These are phyloP conservation scores for Centella asiatica DNA, from an alignment of 129 eudicot species.

Conservation along the genomic window DNA sequence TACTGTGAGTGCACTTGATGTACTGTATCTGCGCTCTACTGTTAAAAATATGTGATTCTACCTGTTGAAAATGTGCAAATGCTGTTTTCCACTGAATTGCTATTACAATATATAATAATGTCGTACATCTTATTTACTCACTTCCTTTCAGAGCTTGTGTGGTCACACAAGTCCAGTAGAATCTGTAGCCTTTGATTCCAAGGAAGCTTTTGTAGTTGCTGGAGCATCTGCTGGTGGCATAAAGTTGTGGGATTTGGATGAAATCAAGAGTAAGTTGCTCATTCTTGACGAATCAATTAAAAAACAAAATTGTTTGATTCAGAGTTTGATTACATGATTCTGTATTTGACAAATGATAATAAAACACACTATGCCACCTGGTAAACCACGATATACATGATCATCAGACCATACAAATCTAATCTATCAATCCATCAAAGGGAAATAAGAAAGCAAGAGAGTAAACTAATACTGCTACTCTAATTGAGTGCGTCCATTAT, in stretches of 20 bases:
- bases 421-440: not conserved
- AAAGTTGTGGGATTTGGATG: slow-evolving; percentile 88
- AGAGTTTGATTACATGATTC: not conserved
- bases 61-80: not conserved
- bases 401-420: not conserved
- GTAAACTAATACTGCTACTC: not conserved
- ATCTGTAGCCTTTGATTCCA: slow-evolving; percentile 80
- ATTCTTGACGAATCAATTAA: slow-evolving; percentile 1
- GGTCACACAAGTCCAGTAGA: slow-evolving; percentile 93
- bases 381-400: not conserved
- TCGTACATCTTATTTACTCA: slow-evolving; percentile 8
- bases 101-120: not conserved
- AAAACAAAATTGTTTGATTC: not conserved
- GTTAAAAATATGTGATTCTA: not conserved
- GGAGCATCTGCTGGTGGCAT: slow-evolving; percentile 89
- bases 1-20: not conserved
- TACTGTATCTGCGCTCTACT: not conserved
- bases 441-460: not conserved
- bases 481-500: not conserved
- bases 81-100: too few species aligned
- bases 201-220: slow-evolving; percentile 76
- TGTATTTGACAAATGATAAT: not conserved
- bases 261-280: slow-evolving; percentile 61
- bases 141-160: slow-evolving; percentile 51
- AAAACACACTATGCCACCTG: not conserved